A percentile compares a stretch with the other conserved stretches of the same genome.
Evolutionary conservation across 2,329 filamentous ascomycete species (phyloP).

Genomic region (Ophiostoma himal-ulmi): DNA sequence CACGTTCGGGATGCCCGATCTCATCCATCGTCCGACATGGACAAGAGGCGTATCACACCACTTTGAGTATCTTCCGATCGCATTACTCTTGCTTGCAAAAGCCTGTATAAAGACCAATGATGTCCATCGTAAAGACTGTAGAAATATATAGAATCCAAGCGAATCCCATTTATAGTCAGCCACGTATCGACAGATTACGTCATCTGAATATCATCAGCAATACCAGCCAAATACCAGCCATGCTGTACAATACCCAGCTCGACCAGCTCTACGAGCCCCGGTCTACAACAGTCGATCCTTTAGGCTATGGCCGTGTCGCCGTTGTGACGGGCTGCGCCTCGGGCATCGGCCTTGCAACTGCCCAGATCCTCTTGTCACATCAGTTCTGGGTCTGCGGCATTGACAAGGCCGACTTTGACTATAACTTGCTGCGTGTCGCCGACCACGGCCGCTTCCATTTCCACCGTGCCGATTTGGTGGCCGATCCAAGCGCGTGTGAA

Average conservation of each 20-base stretch:
- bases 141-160: background rate
- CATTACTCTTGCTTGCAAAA: background rate
- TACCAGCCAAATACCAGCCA: constrained; percentile 13
- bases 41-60: background rate
- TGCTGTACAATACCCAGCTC: constrained; percentile 30
- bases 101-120: background rate
- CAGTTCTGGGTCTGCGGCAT: constrained; percentile 29
- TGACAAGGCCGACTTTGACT: constrained; percentile 31
- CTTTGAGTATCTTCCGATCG: background rate
- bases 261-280: constrained; percentile 29
- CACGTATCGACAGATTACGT: too few species aligned
- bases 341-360: constrained; percentile 44
- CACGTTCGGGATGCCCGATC: background rate
- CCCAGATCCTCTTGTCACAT: constrained; percentile 38
- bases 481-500: constrained; percentile 31
- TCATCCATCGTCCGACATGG: background rate
- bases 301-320: constrained; percentile 37
- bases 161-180: background rate
- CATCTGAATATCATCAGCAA: too few species aligned
- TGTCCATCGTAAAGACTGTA: background rate
- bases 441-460: constrained; percentile 39
- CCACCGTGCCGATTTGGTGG: constrained; percentile 32
- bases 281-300: constrained; percentile 27
- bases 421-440: constrained; percentile 26
- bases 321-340: constrained; percentile 43